Percentiles rank a stretch among this genome's conserved stretches.
These are phyloP conservation scores for Sextonia rubra DNA, from an alignment of 164 flowering plant species.

Conservation along the genomic window DNA sequence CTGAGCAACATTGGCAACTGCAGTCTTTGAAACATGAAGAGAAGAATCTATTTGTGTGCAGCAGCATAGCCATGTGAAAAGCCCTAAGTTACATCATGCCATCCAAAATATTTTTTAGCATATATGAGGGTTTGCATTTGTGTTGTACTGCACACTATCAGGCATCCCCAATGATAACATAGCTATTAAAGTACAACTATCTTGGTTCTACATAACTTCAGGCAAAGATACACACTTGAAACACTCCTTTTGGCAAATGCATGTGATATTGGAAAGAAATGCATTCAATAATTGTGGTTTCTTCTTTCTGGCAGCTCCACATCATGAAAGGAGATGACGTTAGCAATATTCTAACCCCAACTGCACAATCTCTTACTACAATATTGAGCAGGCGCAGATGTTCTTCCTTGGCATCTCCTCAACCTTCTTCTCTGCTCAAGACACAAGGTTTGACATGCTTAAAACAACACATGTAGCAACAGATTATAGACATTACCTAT, in stretches of 20 bases:
- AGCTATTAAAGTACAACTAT: neutral
- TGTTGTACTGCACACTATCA: neutral
- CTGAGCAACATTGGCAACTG: neutral
- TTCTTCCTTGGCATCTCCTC: constrained; percentile 50
- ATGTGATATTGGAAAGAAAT: neutral
- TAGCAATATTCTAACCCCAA: neutral
- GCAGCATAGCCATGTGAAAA: neutral
- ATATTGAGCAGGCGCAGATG: constrained; percentile 50
- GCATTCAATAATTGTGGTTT: neutral
- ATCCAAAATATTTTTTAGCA: too few relatives aligned
- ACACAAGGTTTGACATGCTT: neutral
- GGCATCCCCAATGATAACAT: neutral
- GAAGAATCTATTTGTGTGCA: neutral
- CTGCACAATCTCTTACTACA: constrained; percentile 19
- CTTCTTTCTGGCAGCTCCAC: neutral
- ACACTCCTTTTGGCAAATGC: neutral
- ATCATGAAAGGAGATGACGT: neutral
- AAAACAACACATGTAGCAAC: neutral
- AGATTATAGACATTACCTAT: neutral
- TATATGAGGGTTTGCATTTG: neutral
- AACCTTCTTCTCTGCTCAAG: constrained; percentile 47
- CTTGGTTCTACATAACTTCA: neutral
- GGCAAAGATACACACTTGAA: neutral
- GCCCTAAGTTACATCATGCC: neutral
- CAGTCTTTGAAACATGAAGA: neutral